Conservation (phyloP, 73 alveolate genomes). For the Durusdinium trenchii region DNA sequence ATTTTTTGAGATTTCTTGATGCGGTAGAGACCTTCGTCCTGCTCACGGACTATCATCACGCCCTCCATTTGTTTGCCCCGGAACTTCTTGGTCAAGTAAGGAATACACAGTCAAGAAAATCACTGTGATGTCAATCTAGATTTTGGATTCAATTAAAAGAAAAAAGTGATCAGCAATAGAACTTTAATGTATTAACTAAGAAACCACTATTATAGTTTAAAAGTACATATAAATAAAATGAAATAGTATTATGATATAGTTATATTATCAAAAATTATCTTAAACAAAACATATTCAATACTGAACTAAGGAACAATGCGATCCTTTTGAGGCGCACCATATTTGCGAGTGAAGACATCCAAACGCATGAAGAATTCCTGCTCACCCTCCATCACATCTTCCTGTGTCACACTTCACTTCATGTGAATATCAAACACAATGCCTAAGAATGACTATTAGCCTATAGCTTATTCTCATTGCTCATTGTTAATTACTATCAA, state of each 20-base stretch:
- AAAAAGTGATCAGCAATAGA: neutral
- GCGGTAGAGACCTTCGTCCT: neutral
- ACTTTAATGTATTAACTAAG: neutral
- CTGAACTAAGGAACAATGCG: neutral
- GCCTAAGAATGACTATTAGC: too few relatives aligned
- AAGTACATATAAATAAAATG: neutral
- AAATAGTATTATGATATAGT: too few relatives aligned
- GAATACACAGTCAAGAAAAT: too few relatives aligned
- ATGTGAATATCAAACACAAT: neutral
- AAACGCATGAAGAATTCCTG: neutral
- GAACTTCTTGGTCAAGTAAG: neutral
- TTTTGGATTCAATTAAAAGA: neutral
- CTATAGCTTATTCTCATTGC: too few relatives aligned
- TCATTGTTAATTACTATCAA: too few relatives aligned
- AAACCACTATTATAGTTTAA: neutral
- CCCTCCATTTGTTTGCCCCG: neutral
- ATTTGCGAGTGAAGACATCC: neutral
- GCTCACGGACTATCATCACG: neutral
- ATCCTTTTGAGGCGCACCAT: neutral
- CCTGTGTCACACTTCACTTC: too few relatives aligned
- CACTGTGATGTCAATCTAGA: neutral
- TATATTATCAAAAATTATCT: too few relatives aligned
- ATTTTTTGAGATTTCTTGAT: neutral
- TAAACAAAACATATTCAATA: too few relatives aligned
- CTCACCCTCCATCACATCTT: slow-evolving; percentile 20